Conservation (phyloP, 352 stramenopile genomes). For the Phytophthora macrochlamydospora region DNA sequence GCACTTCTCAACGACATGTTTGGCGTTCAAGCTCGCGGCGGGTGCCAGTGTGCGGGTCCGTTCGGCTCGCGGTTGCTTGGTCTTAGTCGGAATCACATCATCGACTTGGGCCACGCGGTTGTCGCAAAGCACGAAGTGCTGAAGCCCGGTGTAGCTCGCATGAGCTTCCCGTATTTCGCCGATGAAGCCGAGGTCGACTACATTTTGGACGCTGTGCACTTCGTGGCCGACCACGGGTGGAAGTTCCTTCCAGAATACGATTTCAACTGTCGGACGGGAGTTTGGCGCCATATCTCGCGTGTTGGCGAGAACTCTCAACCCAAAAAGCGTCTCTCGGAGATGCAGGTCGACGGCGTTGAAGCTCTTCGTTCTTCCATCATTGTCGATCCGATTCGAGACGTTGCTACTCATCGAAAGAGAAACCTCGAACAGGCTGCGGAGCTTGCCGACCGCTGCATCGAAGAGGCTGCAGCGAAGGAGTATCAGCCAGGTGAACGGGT, state of each 20-base stretch:
- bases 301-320: not conserved
- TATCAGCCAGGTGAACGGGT: constrained; percentile 1
- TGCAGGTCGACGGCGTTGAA: not conserved
- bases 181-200: constrained; percentile 86
- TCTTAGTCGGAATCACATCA: constrained; percentile 58
- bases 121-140: constrained; percentile 91
- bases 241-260: constrained; percentile 92
- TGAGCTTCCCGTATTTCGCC: constrained; percentile 90
- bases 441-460: not conserved
- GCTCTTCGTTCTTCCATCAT: not conserved
- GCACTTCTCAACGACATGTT: constrained; percentile 97
- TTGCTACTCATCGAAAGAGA: not conserved
- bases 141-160: constrained; percentile 91
- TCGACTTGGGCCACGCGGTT: constrained; percentile 80
- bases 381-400: not conserved
- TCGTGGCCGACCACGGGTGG: constrained; percentile 90
- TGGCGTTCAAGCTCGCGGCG: constrained; percentile 77
- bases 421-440: constrained; percentile 2
- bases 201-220: constrained; percentile 90
- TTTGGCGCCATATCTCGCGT: constrained; percentile 67
- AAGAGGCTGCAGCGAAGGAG: not conserved
- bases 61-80: constrained; percentile 92
- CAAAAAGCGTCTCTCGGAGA: not conserved
- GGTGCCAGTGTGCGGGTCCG: constrained; percentile 88
- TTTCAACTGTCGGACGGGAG: constrained; percentile 94